Conservation (phyloP, 148 eudicot genomes). For the Rhododendron griersonianum region DNA sequence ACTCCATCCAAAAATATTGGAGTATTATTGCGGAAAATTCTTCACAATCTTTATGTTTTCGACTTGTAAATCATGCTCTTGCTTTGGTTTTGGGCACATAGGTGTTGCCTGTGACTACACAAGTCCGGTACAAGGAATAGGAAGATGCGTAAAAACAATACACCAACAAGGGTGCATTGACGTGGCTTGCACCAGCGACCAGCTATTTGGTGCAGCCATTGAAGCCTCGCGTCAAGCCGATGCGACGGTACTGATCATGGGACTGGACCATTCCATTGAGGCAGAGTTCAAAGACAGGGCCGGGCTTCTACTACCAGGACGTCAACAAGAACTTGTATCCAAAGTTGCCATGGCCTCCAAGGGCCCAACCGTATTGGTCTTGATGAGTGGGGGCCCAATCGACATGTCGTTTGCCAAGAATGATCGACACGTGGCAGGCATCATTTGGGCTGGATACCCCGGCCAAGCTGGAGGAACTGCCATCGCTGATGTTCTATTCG, state of each 20-base stretch:
- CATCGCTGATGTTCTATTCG: slow-evolving; percentile 82
- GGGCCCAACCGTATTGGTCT: slow-evolving; percentile 58
- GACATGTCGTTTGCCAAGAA: slow-evolving; percentile 78
- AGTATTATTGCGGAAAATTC: too few relatives aligned
- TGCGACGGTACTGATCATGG: too few relatives aligned
- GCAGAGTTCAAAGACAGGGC: slow-evolving; percentile 75
- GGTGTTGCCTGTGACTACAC: slow-evolving; percentile 86
- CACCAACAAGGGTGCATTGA: slow-evolving; percentile 70
- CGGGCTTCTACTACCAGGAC: slow-evolving; percentile 73
- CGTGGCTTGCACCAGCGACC: too few relatives aligned
- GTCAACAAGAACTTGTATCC: slow-evolving; percentile 75
- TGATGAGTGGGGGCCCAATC: slow-evolving; percentile 88
- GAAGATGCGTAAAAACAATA: slow-evolving; percentile 51
- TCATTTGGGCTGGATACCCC: slow-evolving; percentile 92
- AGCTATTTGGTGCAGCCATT: too few relatives aligned
- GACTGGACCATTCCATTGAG: slow-evolving; percentile 90
- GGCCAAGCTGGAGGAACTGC: slow-evolving; percentile 96
- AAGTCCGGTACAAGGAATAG: slow-evolving; percentile 77
- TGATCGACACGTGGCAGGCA: slow-evolving; percentile 55
- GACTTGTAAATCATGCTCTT: neutral
- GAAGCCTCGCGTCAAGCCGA: too few relatives aligned
- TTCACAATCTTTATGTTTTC: neutral
- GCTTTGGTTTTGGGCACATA: neutral
- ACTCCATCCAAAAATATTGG: too few relatives aligned
- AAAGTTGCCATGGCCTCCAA: slow-evolving; percentile 69